Percentiles rank a stretch among this genome's conserved stretches.
Evolutionary conservation across 2,329 filamentous ascomycete genomes (phyloP).

Genomic region (Xylaria sp.): DNA sequence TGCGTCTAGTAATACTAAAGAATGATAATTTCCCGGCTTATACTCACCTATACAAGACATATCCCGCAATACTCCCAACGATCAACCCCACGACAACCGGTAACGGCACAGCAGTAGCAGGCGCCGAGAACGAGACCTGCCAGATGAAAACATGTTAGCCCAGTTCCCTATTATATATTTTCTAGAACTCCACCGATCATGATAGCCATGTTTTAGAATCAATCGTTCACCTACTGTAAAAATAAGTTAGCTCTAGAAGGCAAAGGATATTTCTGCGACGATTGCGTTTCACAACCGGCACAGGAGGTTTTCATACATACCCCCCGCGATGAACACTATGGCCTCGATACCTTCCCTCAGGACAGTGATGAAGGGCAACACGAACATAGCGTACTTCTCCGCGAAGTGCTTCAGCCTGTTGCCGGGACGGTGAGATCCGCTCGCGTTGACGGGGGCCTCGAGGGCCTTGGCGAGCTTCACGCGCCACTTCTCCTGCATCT

Average conservation of each 20-base stretch:
- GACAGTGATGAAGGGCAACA: slow-evolving; percentile 87
- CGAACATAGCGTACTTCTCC: slow-evolving; percentile 85
- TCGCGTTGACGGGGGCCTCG: slow-evolving; percentile 55
- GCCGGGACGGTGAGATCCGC: slow-evolving; percentile 42
- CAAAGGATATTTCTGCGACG: too few relatives aligned
- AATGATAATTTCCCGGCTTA: neutral
- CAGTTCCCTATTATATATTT: too few relatives aligned
- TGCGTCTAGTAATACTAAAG: neutral
- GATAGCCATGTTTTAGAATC: too few relatives aligned
- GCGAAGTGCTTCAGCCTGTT: slow-evolving; percentile 64
- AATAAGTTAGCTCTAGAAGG: too few relatives aligned
- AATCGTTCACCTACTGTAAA: too few relatives aligned
- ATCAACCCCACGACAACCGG: slow-evolving; percentile 74
- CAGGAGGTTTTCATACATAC: too few relatives aligned
- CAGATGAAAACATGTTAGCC: too few relatives aligned
- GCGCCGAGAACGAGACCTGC: slow-evolving; percentile 78
- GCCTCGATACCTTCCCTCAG: slow-evolving; percentile 85
- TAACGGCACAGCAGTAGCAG: slow-evolving; percentile 77
- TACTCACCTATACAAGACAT: slow-evolving; percentile 76
- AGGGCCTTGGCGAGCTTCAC: slow-evolving; percentile 77
- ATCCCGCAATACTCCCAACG: slow-evolving; percentile 72
- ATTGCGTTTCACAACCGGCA: too few relatives aligned
- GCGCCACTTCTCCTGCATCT: slow-evolving; percentile 88
- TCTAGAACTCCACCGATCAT: too few relatives aligned
- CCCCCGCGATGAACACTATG: slow-evolving; percentile 83